These are phyloP conservation scores for Venturia effusa DNA, from an alignment of 2,329 filamentous ascomycete species.

Conservation along the genomic window DNA sequence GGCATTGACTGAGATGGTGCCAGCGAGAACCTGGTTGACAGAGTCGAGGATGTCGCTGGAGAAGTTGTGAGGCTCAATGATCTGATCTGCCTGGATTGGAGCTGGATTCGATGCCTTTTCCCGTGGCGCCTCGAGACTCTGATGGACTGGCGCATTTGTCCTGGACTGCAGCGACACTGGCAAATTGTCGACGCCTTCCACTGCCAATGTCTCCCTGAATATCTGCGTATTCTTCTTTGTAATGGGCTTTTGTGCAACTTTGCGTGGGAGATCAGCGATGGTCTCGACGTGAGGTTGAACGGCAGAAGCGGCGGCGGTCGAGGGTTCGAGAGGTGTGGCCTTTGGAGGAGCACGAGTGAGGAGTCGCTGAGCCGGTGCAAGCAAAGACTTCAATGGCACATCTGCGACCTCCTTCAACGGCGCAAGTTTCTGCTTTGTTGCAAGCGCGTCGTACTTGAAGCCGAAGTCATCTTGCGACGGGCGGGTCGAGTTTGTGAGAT, in stretches of 20 bases:
- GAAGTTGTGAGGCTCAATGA: constrained; percentile 3
- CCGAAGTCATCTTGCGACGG: constrained; percentile 46
- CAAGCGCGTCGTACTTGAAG: constrained; percentile 20
- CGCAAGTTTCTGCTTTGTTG: neutral
- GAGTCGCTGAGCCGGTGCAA: constrained; percentile 53
- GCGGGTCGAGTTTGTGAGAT: constrained; percentile 36
- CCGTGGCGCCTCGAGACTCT: neutral
- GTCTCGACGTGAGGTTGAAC: neutral
- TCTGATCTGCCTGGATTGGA: neutral
- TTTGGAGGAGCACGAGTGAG: constrained; percentile 25
- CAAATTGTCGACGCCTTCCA: neutral
- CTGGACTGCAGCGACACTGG: neutral
- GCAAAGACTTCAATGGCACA: constrained; percentile 19
- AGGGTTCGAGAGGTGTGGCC: constrained; percentile 17
- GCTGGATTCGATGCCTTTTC: neutral
- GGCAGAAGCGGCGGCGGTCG: neutral
- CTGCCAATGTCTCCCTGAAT: constrained; percentile 9
- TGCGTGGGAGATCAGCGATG: neutral
- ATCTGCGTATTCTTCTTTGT: constrained; percentile 10
- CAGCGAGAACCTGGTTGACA: constrained; percentile 6
- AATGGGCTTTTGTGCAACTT: neutral
- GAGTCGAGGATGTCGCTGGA: constrained; percentile 3
- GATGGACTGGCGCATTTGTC: constrained; percentile 1
- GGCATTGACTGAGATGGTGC: neutral
- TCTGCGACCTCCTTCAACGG: constrained; percentile 6